Evolutionary conservation across 129 eudicot species (phyloP), one percentile per base, ranked within the genome.

Genomic region (Silybum marianum): DNA sequence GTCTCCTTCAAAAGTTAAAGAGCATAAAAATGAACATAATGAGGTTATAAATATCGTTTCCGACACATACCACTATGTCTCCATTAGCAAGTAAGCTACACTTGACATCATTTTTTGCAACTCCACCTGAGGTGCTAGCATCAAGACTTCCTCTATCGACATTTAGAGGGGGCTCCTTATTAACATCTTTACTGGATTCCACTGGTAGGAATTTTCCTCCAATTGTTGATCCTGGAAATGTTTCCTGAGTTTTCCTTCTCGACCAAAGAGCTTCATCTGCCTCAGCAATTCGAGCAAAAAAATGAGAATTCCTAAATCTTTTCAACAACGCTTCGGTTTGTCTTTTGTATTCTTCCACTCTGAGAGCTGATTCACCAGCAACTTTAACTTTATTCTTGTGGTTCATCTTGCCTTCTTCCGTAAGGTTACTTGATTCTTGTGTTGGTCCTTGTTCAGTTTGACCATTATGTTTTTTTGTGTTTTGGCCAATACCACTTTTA

Each of bases 61-160:
- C 16, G 75, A 84, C 88, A 84, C 93, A 87, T 88, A 94, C 98
- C 97, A 92, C 97, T 90, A 94, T 90, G 84, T 94, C 97, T 78
- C 98, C 98, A 83, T 90, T 94, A 74, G 91, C 73, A 78, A 94
- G 98, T 58, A 90, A 83, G 69, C 75, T 81, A 83, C 97, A 94
- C 77, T 86, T 82, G 71, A 92, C 90, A 74, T 87, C 89, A 77
- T 87, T 88, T 90, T 93, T 90, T 18, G 98, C 96, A 80, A 94
- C 80, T 81, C 98, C 98, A 22, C 97, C 97, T 12, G 97, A 92
- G 75, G 91, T 88, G 39, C 88, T 85, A 42, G 97, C 89, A 87
- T 94, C 97, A 81, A 90, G 91, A 48, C 74, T 85, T 84, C 93
- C 97, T 81, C 83, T 89, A 44, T 94, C 97, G 86, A 89, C 86